Evolutionary conservation across 2,329 filamentous ascomycete genomes (phyloP).

Genomic region (Colletotrichum ledebouriae): DNA sequence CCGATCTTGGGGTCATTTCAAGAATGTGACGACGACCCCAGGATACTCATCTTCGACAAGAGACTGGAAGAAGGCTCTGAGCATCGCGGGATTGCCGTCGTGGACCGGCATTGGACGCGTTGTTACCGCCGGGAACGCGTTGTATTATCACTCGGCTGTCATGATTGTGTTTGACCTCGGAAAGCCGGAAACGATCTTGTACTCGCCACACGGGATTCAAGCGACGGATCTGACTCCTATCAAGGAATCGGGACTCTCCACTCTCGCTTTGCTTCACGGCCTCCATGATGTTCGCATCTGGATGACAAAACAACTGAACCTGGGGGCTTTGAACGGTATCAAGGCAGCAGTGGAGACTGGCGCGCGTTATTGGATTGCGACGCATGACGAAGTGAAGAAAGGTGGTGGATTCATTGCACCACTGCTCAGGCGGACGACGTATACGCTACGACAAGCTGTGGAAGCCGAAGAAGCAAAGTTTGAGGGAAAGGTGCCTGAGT

Average conservation of each 20-base stretch:
- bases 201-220: constrained; percentile 41
- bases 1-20: constrained; percentile 70
- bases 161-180: constrained; percentile 65
- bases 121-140: constrained; percentile 64
- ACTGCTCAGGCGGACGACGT: constrained; percentile 61
- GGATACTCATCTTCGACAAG: constrained; percentile 53
- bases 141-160: constrained; percentile 74
- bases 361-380: constrained; percentile 74
- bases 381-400: constrained; percentile 74
- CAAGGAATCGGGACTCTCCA: constrained; percentile 58
- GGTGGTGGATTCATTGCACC: constrained; percentile 69
- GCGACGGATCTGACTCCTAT: constrained; percentile 59
- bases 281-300: constrained; percentile 70
- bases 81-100: constrained; percentile 57
- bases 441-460: constrained; percentile 59
- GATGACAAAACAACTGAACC: constrained; percentile 69
- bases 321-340: constrained; percentile 73
- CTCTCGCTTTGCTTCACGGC: constrained; percentile 73
- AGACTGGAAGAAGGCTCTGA: constrained; percentile 46
- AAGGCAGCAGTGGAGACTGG: constrained; percentile 64
- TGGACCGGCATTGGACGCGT: constrained; percentile 74
- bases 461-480: constrained; percentile 51
- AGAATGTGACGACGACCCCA: constrained; percentile 64
- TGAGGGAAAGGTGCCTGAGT: constrained; percentile 52
- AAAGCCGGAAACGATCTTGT: constrained; percentile 42